A percentile compares a stretch with the other conserved stretches of the same genome.
phyloP scores from a whole-genome alignment of 2,329 filamentous ascomycete genomes.

The Cryphonectria parasitica region DNA sequence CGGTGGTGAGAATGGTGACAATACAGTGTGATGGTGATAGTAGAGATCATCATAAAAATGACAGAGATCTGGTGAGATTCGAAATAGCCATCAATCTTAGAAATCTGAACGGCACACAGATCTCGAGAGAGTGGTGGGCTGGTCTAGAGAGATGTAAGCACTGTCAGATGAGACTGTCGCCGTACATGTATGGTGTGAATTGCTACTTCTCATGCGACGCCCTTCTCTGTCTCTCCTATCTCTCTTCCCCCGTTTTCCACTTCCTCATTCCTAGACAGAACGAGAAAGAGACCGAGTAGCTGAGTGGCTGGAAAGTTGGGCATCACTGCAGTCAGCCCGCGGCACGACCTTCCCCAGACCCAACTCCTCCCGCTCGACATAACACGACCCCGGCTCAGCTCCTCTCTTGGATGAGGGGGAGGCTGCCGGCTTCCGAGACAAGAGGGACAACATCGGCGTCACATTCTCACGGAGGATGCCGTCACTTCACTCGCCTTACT shows the following conservation, averaged over 20 bases:
- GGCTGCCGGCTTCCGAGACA: too few relatives aligned
- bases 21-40: neutral
- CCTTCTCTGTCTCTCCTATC: neutral
- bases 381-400: neutral
- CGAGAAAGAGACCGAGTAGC: neutral
- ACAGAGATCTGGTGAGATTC: neutral
- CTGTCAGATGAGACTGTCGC: neutral
- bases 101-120: neutral
- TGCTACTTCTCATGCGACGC: neutral
- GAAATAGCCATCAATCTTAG: neutral
- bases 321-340: neutral
- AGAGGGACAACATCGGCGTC: neutral
- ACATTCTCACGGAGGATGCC: neutral
- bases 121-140: neutral
- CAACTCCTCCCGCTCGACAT: neutral
- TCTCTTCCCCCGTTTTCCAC: neutral
- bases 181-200: neutral
- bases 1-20: neutral
- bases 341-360: neutral
- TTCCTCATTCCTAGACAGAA: neutral
- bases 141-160: neutral
- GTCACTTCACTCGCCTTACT: neutral
- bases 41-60: neutral
- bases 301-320: neutral
- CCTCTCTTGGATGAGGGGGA: neutral